Evolutionary conservation across 2,329 filamentous ascomycete species (phyloP).

Genomic region (Colletotrichum horii): DNA sequence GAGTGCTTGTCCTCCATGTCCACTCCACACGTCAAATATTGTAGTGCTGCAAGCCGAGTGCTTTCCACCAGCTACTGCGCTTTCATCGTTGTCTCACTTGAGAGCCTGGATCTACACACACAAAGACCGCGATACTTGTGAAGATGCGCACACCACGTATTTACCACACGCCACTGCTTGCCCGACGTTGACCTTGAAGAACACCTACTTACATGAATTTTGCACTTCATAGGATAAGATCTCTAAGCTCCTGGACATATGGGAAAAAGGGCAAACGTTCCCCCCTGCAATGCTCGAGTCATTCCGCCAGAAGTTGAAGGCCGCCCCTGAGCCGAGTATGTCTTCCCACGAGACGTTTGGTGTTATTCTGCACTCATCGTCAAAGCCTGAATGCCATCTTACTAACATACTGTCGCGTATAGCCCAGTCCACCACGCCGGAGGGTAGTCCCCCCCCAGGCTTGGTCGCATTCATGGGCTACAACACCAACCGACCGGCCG

Average conservation of each 20-base stretch:
- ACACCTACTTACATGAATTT: constrained; percentile 43
- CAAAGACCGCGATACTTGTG: not conserved
- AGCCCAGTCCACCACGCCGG: constrained; percentile 77
- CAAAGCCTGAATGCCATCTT: not conserved
- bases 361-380: not conserved
- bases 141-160: not conserved
- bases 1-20: not conserved
- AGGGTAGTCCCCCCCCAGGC: constrained; percentile 61
- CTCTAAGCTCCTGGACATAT: constrained; percentile 93
- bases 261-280: constrained; percentile 95
- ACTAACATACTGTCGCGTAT: constrained; percentile 2
- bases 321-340: constrained; percentile 69
- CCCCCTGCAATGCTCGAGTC: constrained; percentile 77
- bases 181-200: not conserved
- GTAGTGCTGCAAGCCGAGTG: not conserved
- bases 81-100: not conserved
- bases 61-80: not conserved
- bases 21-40: not conserved
- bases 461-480: constrained; percentile 43
- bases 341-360: constrained; percentile 27
- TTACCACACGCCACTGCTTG: not conserved
- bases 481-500: constrained; percentile 26
- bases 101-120: not conserved
- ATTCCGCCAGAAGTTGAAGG: constrained; percentile 82
- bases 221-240: constrained; percentile 84